Evolutionary conservation across 176 grass and related monocot genomes (phyloP).

Genomic region (Urochloa ruziziensis): DNA sequence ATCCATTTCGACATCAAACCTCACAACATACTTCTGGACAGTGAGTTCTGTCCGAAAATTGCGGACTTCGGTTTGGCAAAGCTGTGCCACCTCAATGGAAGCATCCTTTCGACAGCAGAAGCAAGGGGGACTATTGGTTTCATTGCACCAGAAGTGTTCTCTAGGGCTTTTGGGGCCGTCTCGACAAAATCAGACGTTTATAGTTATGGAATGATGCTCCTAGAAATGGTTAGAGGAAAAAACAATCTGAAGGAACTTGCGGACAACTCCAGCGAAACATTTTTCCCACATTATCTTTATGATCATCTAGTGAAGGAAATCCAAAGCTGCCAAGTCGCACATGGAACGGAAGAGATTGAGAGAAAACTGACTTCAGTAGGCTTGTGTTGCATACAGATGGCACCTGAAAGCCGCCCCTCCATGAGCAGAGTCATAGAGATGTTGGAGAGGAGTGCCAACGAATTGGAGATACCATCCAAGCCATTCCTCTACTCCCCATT

Average conservation of each 20-base stretch:
- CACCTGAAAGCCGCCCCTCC: conserved; percentile 34
- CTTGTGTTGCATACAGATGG: conserved; percentile 54
- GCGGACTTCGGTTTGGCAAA: conserved; percentile 68
- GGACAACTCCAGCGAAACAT: conserved; percentile 15
- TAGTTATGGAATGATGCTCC: conserved; percentile 60
- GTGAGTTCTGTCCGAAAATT: conserved; percentile 54
- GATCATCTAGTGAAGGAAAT: conserved; percentile 21
- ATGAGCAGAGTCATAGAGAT: conserved; percentile 63
- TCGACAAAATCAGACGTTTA: conserved; percentile 67
- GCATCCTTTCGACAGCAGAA: conserved; percentile 46
- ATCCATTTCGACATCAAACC: conserved; percentile 78
- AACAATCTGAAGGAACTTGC: background rate
- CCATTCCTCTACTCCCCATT: conserved; percentile 32
- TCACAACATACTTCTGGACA: conserved; percentile 54
- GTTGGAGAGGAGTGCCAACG: conserved; percentile 41
- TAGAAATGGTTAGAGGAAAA: conserved; percentile 52
- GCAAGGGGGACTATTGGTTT: conserved; percentile 57
- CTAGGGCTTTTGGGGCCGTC: conserved; percentile 31
- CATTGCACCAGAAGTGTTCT: conserved; percentile 69
- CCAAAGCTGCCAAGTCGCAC: background rate
- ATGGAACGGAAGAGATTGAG: conserved; percentile 20
- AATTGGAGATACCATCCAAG: conserved; percentile 46
- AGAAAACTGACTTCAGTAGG: conserved; percentile 46
- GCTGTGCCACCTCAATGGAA: conserved; percentile 42
- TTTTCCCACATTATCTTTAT: conserved; percentile 44